Evolutionary conservation across 257 asterid genomes (phyloP).

Genomic region (Nicotiana sylvestris): DNA sequence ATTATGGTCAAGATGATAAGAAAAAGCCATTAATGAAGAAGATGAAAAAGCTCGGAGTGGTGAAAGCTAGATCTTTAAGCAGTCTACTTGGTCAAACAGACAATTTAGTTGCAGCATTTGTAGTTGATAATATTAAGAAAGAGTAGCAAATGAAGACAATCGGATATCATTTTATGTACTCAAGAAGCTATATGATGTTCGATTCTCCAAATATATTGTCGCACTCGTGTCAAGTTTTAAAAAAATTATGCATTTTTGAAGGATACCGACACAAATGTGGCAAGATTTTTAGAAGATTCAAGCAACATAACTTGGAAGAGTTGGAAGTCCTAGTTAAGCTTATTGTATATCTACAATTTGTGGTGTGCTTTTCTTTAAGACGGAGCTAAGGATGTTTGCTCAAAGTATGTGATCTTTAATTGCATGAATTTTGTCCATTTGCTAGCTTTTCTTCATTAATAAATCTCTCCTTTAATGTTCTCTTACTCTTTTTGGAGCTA

Average conservation of each 20-base stretch:
- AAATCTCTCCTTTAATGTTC: too few species aligned
- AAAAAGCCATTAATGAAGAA: conserved; percentile 27
- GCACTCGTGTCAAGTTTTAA: not conserved
- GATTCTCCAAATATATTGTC: not conserved
- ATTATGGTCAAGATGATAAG: not conserved
- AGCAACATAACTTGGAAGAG: not conserved
- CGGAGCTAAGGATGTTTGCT: not conserved
- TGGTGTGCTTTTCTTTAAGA: not conserved
- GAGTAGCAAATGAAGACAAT: not conserved
- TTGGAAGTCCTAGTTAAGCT: not conserved
- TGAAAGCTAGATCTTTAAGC: conserved; percentile 68
- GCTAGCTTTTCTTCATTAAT: not conserved
- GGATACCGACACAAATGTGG: too few species aligned
- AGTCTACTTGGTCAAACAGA: conserved; percentile 49
- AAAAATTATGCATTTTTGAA: too few species aligned
- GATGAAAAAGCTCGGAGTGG: conserved; percentile 46
- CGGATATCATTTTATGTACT: conserved; percentile 11
- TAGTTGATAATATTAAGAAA: not conserved
- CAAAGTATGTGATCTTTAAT: not conserved
- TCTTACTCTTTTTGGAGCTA: not conserved
- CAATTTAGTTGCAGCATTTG: not conserved
- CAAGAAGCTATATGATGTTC: not conserved
- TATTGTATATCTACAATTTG: not conserved
- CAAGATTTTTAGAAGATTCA: not conserved
- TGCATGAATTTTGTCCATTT: conserved; percentile 5